A percentile compares a stretch with the other conserved stretches of the same genome.
These are phyloP conservation scores for Pseudoscleropodium purum DNA, from an alignment of 225 moss, liverwort and hornwort species.

Conservation along the genomic window DNA sequence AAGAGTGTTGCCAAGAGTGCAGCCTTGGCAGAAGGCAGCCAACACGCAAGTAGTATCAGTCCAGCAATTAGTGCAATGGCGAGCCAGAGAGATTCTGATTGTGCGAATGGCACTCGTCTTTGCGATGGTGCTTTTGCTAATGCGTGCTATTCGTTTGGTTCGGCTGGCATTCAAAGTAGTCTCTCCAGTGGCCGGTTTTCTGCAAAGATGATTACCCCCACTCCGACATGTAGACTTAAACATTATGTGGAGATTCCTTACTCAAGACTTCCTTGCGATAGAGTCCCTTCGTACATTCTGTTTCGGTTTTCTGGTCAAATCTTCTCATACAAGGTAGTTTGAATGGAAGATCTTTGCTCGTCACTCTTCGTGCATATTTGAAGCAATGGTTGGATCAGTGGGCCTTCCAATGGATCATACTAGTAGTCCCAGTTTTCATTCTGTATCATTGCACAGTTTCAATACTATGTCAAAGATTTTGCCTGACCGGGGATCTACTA, in stretches of 20 bases:
- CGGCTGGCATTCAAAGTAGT: conserved; percentile 20
- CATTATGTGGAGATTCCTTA: background rate
- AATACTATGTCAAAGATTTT: background rate
- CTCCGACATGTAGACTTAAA: background rate
- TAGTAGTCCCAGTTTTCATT: background rate
- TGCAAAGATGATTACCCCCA: background rate
- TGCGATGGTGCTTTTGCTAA: conserved; percentile 21
- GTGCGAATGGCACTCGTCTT: conserved; percentile 38
- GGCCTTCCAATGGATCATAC: background rate
- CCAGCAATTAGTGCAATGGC: conserved; percentile 30
- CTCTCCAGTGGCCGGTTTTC: conserved; percentile 3
- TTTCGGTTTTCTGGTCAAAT: background rate
- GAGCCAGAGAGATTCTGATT: conserved; percentile 32
- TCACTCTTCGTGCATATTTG: background rate
- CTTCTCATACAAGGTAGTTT: background rate
- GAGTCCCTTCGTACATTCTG: background rate
- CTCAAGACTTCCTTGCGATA: background rate
- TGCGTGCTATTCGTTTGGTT: conserved; percentile 43
- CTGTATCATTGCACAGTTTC: too few species aligned
- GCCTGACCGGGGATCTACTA: background rate
- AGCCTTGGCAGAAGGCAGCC: conserved; percentile 53
- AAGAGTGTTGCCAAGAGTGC: conserved; percentile 24
- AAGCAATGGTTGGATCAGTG: background rate
- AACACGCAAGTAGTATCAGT: conserved; percentile 39
- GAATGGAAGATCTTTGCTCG: background rate